These are phyloP conservation scores for Dichotomopilus funicola DNA, from an alignment of 2,329 filamentous ascomycete species.

Conservation along the genomic window DNA sequence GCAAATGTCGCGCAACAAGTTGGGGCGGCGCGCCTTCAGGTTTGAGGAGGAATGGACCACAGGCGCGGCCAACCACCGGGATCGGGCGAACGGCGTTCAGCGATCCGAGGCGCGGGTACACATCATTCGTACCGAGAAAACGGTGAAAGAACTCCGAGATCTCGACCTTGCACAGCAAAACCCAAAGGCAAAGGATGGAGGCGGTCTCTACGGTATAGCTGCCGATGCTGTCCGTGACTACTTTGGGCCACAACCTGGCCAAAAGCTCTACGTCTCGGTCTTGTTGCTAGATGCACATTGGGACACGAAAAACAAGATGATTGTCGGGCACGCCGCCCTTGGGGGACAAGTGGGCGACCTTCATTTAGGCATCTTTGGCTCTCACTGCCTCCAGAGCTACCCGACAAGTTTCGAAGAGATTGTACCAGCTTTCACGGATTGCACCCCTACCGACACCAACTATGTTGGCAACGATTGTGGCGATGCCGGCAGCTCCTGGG, in stretches of 20 bases:
- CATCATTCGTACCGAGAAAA: constrained; percentile 74
- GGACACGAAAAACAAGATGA: constrained; percentile 63
- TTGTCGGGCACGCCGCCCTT: constrained; percentile 78
- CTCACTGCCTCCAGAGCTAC: constrained; percentile 86
- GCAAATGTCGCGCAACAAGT: constrained; percentile 85
- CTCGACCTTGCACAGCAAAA: constrained; percentile 75
- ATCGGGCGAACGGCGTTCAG: constrained; percentile 64
- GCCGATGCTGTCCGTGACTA: constrained; percentile 70
- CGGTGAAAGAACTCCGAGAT: constrained; percentile 74
- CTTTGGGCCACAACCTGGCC: constrained; percentile 67
- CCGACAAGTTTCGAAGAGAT: constrained; percentile 85
- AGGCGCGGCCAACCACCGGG: constrained; percentile 70
- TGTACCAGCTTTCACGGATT: constrained; percentile 81
- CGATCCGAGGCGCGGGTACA: constrained; percentile 89
- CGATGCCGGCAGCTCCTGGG: constrained; percentile 87
- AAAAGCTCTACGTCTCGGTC: constrained; percentile 83
- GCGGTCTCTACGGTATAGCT: constrained; percentile 70
- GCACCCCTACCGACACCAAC: constrained; percentile 76
- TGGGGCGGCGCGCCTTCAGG: constrained; percentile 78
- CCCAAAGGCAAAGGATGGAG: constrained; percentile 58
- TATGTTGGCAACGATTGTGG: constrained; percentile 79
- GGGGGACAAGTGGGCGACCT: constrained; percentile 67
- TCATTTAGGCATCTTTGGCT: constrained; percentile 84
- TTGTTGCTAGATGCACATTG: constrained; percentile 84
- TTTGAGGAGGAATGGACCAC: constrained; percentile 94